Evolutionary conservation across 2,329 filamentous ascomycete species (phyloP).

Genomic region (Botrytis byssoidea): DNA sequence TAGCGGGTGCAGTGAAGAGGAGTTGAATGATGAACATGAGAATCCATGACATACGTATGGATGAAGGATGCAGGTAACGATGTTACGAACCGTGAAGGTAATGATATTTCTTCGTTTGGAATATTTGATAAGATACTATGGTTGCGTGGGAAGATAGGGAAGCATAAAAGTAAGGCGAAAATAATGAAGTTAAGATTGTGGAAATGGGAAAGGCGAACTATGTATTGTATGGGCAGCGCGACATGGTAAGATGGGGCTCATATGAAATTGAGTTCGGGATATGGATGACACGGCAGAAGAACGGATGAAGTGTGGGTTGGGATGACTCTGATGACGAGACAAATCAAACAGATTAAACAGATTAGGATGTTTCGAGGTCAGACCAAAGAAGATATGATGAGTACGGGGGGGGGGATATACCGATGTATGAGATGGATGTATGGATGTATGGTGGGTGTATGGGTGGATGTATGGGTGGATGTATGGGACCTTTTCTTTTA

Average conservation of each 20-base stretch:
- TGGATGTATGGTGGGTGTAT: neutral
- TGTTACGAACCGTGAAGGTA: slow-evolving; percentile 22
- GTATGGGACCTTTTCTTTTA: neutral
- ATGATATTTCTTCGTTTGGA: slow-evolving; percentile 23
- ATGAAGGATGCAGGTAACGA: neutral
- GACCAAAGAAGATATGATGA: neutral
- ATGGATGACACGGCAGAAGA: slow-evolving; percentile 23
- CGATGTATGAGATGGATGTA: neutral
- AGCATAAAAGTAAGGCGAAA: slow-evolving; percentile 35
- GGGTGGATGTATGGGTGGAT: neutral
- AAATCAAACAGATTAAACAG: neutral
- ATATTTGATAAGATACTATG: slow-evolving; percentile 22
- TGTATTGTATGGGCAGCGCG: slow-evolving; percentile 30
- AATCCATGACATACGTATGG: slow-evolving; percentile 21
- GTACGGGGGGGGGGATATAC: neutral
- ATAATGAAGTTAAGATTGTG: slow-evolving; percentile 23
- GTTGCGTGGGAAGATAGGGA: slow-evolving; percentile 27
- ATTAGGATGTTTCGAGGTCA: slow-evolving; percentile 13
- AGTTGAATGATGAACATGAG: neutral
- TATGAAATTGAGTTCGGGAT: slow-evolving; percentile 23
- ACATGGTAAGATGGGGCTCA: slow-evolving; percentile 28
- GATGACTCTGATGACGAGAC: slow-evolving; percentile 14
- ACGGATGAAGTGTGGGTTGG: slow-evolving; percentile 18
- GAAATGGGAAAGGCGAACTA: slow-evolving; percentile 31
- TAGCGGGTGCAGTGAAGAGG: neutral